These are phyloP conservation scores for Boehmeria nivea DNA, from an alignment of 306 rosid species.

Conservation along the genomic window DNA sequence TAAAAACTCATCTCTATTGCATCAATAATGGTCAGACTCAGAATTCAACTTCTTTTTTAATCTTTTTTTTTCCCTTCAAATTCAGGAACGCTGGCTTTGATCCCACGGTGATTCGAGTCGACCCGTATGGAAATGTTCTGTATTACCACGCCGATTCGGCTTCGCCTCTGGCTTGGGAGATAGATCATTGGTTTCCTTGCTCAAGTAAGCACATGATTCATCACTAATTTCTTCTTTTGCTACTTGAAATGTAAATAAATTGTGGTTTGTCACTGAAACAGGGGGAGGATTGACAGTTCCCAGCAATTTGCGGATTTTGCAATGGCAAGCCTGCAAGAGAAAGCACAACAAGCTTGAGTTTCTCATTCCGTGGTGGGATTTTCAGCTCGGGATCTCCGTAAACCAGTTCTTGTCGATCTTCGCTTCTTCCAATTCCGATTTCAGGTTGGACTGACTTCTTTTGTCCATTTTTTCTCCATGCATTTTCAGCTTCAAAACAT, in stretches of 20 bases:
- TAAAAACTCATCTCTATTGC: slow-evolving; percentile 22
- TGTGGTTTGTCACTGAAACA: slow-evolving; percentile 27
- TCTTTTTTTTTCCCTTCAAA: slow-evolving; percentile 6
- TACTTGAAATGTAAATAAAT: not conserved
- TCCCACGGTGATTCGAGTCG: slow-evolving; percentile 84
- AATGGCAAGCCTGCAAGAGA: slow-evolving; percentile 71
- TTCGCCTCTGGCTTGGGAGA: slow-evolving; percentile 95
- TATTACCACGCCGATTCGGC: slow-evolving; percentile 91
- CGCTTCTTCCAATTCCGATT: slow-evolving; percentile 85
- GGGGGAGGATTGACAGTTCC: slow-evolving; percentile 96
- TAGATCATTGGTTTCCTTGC: slow-evolving; percentile 98
- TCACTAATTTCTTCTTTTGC: slow-evolving; percentile 1
- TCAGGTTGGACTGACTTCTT: slow-evolving; percentile 41
- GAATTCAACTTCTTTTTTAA: not conserved
- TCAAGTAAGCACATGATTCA: slow-evolving; percentile 44
- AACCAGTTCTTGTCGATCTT: slow-evolving; percentile 85
- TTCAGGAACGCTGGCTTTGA: slow-evolving; percentile 96
- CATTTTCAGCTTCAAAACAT: not conserved
- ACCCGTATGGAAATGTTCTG: slow-evolving; percentile 78
- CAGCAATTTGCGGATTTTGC: slow-evolving; percentile 83
- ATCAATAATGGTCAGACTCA: not conserved
- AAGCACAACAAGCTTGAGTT: slow-evolving; percentile 78
- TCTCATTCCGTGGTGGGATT: slow-evolving; percentile 99
- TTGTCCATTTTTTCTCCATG: not conserved
- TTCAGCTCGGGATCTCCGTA: slow-evolving; percentile 85